phyloP scores from a whole-genome alignment of 2,329 filamentous ascomycete species.

The Epichloe scottii region DNA sequence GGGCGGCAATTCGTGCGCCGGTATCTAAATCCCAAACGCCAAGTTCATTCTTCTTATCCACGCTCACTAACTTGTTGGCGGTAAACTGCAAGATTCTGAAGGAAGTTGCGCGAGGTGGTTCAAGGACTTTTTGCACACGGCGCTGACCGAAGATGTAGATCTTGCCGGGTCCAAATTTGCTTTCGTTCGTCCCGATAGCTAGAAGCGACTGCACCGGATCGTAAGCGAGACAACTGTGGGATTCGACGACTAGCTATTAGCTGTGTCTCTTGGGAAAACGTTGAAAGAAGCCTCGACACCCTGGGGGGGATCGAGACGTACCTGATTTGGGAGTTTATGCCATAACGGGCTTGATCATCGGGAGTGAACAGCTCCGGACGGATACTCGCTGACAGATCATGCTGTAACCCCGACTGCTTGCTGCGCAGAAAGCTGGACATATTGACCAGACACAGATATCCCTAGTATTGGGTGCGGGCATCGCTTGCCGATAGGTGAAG shows the following conservation, averaged over 20 bases:
- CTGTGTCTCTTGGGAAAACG: not conserved
- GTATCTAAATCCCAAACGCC: constrained; percentile 69
- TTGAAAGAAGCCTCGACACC: not conserved
- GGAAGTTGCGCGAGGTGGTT: constrained; percentile 58
- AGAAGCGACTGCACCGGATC: constrained; percentile 89
- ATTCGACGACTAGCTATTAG: not conserved
- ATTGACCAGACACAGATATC: constrained; percentile 5
- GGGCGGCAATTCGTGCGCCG: constrained; percentile 52
- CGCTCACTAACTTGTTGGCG: constrained; percentile 69
- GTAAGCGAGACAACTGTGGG: constrained; percentile 63
- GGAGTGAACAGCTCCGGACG: constrained; percentile 65
- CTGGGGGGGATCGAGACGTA: constrained; percentile 15
- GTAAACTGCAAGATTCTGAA: constrained; percentile 73
- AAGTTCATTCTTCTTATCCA: constrained; percentile 79
- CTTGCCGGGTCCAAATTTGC: constrained; percentile 71
- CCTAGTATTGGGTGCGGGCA: not conserved
- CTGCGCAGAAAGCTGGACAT: constrained; percentile 86
- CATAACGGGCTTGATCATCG: constrained; percentile 73
- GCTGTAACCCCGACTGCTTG: constrained; percentile 87
- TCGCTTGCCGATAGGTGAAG: not conserved
- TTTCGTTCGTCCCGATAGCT: constrained; percentile 81
- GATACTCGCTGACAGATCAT: constrained; percentile 77
- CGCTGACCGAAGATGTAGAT: constrained; percentile 81
- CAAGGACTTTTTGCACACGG: constrained; percentile 64
- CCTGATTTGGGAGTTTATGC: constrained; percentile 66